phyloP scores from a whole-genome alignment of 495 filamentous ascomycete genomes.

The Oleoguttula mirabilis region DNA sequence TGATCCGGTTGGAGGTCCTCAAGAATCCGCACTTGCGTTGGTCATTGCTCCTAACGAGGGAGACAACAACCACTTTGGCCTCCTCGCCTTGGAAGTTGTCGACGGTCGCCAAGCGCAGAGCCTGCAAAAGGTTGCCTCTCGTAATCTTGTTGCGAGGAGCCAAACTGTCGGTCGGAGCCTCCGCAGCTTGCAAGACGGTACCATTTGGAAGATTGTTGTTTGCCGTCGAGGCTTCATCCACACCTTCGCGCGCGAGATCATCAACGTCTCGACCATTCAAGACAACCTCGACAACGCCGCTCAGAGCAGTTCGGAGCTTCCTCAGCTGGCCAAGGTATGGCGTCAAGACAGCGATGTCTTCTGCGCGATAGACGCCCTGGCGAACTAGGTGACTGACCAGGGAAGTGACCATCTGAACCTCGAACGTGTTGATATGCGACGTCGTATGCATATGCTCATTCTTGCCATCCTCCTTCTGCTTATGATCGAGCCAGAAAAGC shows the following conservation, averaged over 20 bases:
- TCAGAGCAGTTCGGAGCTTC: conserved; percentile 42
- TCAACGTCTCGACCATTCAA: conserved; percentile 57
- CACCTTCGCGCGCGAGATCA: conserved; percentile 42
- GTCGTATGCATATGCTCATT: conserved; percentile 34
- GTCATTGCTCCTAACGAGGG: conserved; percentile 62
- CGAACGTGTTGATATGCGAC: conserved; percentile 55
- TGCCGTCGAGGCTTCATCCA: conserved; percentile 19
- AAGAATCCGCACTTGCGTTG: conserved; percentile 58
- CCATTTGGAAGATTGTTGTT: too few relatives aligned
- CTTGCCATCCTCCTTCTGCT: conserved; percentile 38
- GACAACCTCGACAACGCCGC: conserved; percentile 44
- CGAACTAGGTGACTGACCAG: conserved; percentile 61
- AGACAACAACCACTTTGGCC: conserved; percentile 70
- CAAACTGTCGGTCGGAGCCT: conserved; percentile 10
- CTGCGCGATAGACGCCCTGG: conserved; percentile 51
- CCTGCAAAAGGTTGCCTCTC: conserved; percentile 46
- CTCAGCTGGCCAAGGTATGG: conserved; percentile 66
- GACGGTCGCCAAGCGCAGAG: conserved; percentile 62
- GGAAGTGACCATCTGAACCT: conserved; percentile 52
- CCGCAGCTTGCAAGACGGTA: too few relatives aligned
- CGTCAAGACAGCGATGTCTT: conserved; percentile 69
- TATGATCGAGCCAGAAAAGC: conserved; percentile 67
- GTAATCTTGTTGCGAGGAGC: conserved; percentile 9
- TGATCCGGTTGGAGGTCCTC: conserved; percentile 64
- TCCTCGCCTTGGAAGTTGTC: conserved; percentile 77